These are phyloP conservation scores for Neoboletus magnificus DNA, from an alignment of 768 basidiomycete species.

Conservation along the genomic window DNA sequence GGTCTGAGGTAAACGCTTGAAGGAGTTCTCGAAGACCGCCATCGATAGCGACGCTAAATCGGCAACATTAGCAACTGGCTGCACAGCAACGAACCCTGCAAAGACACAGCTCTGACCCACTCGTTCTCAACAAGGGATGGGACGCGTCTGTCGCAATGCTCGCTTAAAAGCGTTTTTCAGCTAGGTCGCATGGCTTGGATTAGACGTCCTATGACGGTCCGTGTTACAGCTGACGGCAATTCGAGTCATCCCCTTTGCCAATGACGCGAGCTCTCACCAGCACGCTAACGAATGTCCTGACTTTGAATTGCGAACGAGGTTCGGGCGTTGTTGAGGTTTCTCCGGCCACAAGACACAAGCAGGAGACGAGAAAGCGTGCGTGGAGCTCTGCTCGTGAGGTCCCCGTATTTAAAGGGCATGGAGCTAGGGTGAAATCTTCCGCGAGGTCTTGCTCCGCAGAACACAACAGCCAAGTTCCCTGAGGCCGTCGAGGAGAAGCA, in stretches of 20 bases:
- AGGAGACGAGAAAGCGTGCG: slow-evolving; percentile 23
- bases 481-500: slow-evolving; percentile 20
- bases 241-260: slow-evolving; percentile 4
- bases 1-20: not conserved
- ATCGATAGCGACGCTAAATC: slow-evolving; percentile 9
- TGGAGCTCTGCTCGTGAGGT: slow-evolving; percentile 11
- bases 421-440: slow-evolving; percentile 15
- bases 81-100: slow-evolving; percentile 20
- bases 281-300: slow-evolving; percentile 20
- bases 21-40: slow-evolving; percentile 10
- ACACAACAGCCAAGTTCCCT: slow-evolving; percentile 16
- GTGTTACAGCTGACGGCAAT: slow-evolving; percentile 18
- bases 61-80: slow-evolving; percentile 4
- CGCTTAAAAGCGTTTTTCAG: slow-evolving; percentile 21
- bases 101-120: slow-evolving; percentile 17
- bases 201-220: slow-evolving; percentile 10
- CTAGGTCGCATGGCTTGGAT: slow-evolving; percentile 10
- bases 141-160: slow-evolving; percentile 6
- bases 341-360: slow-evolving; percentile 22
- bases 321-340: slow-evolving; percentile 23
- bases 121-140: slow-evolving; percentile 6
- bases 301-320: slow-evolving; percentile 31
- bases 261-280: slow-evolving; percentile 15
- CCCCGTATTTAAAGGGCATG: slow-evolving; percentile 27
- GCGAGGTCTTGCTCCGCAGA: slow-evolving; percentile 19